A percentile compares a stretch with the other conserved stretches of the same genome.
Conservation (phyloP, 2,329 filamentous ascomycete species). For the Alternaria triticimaculans region DNA sequence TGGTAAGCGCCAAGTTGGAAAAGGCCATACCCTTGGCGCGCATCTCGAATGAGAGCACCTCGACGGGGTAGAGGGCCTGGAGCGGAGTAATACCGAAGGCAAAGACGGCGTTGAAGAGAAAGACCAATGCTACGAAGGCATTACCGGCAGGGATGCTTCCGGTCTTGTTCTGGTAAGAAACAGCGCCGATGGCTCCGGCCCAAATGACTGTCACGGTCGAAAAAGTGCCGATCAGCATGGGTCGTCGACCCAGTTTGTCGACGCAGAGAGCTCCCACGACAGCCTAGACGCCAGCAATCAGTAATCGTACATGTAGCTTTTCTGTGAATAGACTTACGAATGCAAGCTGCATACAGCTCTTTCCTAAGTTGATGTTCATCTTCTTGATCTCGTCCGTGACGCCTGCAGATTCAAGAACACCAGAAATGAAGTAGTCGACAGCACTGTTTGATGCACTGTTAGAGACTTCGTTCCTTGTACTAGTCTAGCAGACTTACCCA, state of each 20-base stretch:
- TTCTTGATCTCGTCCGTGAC: constrained; percentile 40
- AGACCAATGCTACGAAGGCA: constrained; percentile 42
- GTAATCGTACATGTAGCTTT: not conserved
- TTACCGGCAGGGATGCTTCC: constrained; percentile 23
- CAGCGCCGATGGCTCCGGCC: constrained; percentile 30
- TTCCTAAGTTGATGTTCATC: constrained; percentile 47
- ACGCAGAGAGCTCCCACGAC: constrained; percentile 44
- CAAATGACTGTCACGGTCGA: constrained; percentile 31
- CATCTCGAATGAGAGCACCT: constrained; percentile 45
- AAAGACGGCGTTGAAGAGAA: constrained; percentile 44
- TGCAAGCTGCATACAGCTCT: constrained; percentile 42
- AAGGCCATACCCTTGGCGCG: constrained; percentile 45
- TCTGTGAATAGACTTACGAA: constrained; percentile 21
- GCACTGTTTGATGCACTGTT: constrained; percentile 19
- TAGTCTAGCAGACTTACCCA: constrained; percentile 8
- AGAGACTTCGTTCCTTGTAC: not conserved
- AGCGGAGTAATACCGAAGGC: constrained; percentile 45
- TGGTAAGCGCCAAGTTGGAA: constrained; percentile 25
- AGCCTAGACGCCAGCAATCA: constrained; percentile 20
- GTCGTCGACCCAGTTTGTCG: constrained; percentile 42
- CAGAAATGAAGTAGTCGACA: constrained; percentile 39
- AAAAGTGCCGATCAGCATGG: constrained; percentile 40
- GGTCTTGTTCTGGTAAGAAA: constrained; percentile 22
- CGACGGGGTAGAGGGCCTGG: constrained; percentile 43
- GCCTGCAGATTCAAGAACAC: constrained; percentile 46